Evolutionary conservation across 2,329 filamentous ascomycete species (phyloP).

Genomic region (Rutstroemia sp.): DNA sequence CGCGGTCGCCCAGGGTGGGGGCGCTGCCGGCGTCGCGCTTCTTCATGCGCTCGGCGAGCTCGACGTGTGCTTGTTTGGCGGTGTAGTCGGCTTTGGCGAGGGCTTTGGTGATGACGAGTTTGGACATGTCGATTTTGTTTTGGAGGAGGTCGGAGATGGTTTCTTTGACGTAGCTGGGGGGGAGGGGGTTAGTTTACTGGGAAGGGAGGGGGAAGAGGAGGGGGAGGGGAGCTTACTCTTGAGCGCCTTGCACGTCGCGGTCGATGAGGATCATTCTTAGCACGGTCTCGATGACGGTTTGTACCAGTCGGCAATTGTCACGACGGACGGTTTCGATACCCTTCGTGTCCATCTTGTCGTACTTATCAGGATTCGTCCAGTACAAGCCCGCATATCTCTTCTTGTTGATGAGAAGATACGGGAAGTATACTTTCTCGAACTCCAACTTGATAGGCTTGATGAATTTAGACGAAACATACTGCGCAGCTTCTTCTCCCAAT

Average conservation of each 20-base stretch:
- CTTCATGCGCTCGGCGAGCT: conserved; percentile 92
- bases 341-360: conserved; percentile 99
- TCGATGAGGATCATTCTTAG: conserved; percentile 94
- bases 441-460: conserved; percentile 96
- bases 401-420: conserved; percentile 98
- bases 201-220: neutral
- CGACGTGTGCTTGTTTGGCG: conserved; percentile 90
- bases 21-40: conserved; percentile 95
- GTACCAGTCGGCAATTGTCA: conserved; percentile 92
- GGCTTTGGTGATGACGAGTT: conserved; percentile 97
- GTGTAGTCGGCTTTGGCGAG: conserved; percentile 85
- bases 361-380: conserved; percentile 91
- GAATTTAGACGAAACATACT: conserved; percentile 86
- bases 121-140: conserved; percentile 98
- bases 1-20: conserved; percentile 85
- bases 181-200: neutral
- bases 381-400: conserved; percentile 97
- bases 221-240: conserved; percentile 59
- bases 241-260: conserved; percentile 78
- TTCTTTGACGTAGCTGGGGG: conserved; percentile 79
- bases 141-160: conserved; percentile 92
- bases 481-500: conserved; percentile 85
- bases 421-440: conserved; percentile 98
- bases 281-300: conserved; percentile 96
- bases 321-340: conserved; percentile 96